Percentiles rank a stretch among this genome's conserved stretches.
These are phyloP conservation scores for Apiospora arundinis DNA, from an alignment of 2,329 filamentous ascomycete genomes.

Conservation along the genomic window DNA sequence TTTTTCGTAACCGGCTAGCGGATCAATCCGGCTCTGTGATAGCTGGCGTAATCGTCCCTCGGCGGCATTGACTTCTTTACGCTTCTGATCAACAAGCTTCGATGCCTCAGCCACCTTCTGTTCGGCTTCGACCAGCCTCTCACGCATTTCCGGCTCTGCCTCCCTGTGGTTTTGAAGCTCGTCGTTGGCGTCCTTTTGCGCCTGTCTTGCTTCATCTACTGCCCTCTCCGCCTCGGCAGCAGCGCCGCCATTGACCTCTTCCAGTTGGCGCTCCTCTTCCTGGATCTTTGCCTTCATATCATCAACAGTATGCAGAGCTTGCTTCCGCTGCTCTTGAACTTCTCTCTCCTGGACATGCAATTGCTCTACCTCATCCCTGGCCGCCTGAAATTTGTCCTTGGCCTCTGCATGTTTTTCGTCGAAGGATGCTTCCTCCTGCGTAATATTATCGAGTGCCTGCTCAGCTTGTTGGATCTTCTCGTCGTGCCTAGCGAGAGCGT, in stretches of 20 bases:
- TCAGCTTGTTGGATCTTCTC: slow-evolving; percentile 49
- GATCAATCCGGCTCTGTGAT: slow-evolving; percentile 61
- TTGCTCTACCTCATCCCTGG: slow-evolving; percentile 58
- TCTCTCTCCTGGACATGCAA: slow-evolving; percentile 69
- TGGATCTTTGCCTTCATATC: slow-evolving; percentile 55
- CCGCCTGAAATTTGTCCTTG: slow-evolving; percentile 59
- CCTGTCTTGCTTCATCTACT: slow-evolving; percentile 63
- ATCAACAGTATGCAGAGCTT: slow-evolving; percentile 54
- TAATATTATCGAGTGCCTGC: slow-evolving; percentile 47
- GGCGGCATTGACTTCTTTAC: slow-evolving; percentile 58
- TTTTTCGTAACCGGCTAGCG: slow-evolving; percentile 68
- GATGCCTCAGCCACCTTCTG: slow-evolving; percentile 37
- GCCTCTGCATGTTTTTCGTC: slow-evolving; percentile 53
- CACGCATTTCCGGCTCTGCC: slow-evolving; percentile 33
- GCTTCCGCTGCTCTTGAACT: slow-evolving; percentile 64
- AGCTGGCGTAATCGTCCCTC: slow-evolving; percentile 59
- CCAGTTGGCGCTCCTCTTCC: slow-evolving; percentile 66
- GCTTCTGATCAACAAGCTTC: slow-evolving; percentile 50
- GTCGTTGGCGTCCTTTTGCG: slow-evolving; percentile 49
- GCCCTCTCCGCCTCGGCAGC: slow-evolving; percentile 66
- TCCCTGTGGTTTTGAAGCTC: slow-evolving; percentile 34
- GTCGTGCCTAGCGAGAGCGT: slow-evolving; percentile 53
- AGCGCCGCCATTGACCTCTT: slow-evolving; percentile 72
- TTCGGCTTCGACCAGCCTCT: slow-evolving; percentile 39
- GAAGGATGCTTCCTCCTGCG: slow-evolving; percentile 54